These are phyloP conservation scores for Jaenimonas drosophilae DNA, from an alignment of 208 protist species.

Conservation along the genomic window DNA sequence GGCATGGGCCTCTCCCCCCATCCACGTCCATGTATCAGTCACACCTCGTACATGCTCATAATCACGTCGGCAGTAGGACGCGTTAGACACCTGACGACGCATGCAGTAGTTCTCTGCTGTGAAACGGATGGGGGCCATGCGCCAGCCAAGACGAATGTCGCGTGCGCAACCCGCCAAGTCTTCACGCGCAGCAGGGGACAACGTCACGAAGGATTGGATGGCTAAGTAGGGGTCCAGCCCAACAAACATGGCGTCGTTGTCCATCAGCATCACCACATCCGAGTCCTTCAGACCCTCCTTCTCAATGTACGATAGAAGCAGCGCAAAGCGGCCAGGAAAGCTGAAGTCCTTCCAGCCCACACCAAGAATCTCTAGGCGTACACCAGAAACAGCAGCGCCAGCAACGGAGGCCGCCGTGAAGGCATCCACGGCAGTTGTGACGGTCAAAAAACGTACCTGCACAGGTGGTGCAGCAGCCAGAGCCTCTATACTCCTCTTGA, in stretches of 20 bases:
- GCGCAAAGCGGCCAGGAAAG: background rate
- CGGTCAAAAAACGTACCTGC: too few relatives aligned
- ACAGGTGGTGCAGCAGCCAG: too few relatives aligned
- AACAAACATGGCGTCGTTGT: background rate
- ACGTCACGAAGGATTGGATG: background rate
- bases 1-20: background rate
- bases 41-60: too few relatives aligned
- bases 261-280: slow-evolving; percentile 1
- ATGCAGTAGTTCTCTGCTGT: slow-evolving; percentile 1
- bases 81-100: background rate
- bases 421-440: too few relatives aligned
- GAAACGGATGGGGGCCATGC: background rate
- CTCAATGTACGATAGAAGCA: background rate
- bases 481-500: too few relatives aligned
- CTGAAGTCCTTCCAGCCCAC: slow-evolving; percentile 1
- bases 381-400: background rate
- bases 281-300: background rate
- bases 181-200: background rate
- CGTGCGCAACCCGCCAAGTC: background rate
- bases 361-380: background rate
- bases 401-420: too few relatives aligned
- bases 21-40: background rate
- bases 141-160: background rate
- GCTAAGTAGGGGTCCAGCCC: background rate
- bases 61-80: too few relatives aligned